Evolutionary conservation across 176 grass and related monocot genomes (phyloP).

Genomic region (Tillandsia leiboldiana): DNA sequence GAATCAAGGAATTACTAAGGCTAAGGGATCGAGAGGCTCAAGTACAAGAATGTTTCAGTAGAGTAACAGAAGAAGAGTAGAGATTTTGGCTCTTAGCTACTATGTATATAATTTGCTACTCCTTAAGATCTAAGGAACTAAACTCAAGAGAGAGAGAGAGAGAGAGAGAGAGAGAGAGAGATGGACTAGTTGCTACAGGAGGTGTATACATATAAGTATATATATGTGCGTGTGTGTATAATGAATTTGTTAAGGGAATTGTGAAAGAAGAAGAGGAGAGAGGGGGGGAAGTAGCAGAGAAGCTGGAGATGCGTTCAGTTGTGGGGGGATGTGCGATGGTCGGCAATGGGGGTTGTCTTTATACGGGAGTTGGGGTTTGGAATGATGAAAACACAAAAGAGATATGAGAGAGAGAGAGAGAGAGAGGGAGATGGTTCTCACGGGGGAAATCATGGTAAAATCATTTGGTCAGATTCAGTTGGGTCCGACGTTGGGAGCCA

Average conservation of each 20-base stretch:
- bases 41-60: constrained; percentile 80
- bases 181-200: background rate
- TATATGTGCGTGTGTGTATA: too few relatives aligned
- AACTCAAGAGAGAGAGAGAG: background rate
- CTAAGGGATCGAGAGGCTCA: constrained; percentile 24
- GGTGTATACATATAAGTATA: too few relatives aligned
- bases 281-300: constrained; percentile 11
- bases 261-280: constrained; percentile 6
- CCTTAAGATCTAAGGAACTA: too few relatives aligned
- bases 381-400: background rate
- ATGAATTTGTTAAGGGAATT: background rate
- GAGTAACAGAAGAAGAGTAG: constrained; percentile 27
- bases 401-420: constrained; percentile 21
- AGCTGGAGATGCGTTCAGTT: constrained; percentile 14
- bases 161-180: background rate
- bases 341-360: constrained; percentile 1
- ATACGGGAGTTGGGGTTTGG: background rate
- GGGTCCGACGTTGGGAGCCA: constrained; percentile 7
- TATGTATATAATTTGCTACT: background rate
- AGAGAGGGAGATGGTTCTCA: constrained; percentile 21
- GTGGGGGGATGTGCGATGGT: constrained; percentile 28
- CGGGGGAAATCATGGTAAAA: constrained; percentile 53
- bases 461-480: constrained; percentile 47
- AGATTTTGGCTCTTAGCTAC: constrained; percentile 13
- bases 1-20: too few relatives aligned